Evolutionary conservation across 345 rosid species (phyloP), one percentile per base, ranked within the genome.

Genomic region (Erodium maritimum): DNA sequence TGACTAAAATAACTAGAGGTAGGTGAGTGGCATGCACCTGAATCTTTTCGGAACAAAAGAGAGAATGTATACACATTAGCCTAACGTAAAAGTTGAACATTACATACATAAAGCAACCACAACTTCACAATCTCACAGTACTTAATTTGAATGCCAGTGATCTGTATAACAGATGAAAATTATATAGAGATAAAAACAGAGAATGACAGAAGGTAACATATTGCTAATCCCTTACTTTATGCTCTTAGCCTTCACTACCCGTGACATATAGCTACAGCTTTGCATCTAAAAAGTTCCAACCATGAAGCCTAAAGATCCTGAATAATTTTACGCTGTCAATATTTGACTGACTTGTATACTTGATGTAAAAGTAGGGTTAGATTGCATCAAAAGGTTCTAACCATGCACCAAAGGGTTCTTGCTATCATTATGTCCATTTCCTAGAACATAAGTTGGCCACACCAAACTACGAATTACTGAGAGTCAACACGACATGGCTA

Each of bases 1-100:
- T 17, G 20, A 61, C 23, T 62, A 61, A 61, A 63, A 21, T 50
- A 71, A 59, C 67, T 64, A 69, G 65, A 58, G 67, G 52, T 24
- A 60, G 61, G 63, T 29, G 8, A 29, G 34, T 52, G 61, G 60
- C 56, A 23, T 19, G 56, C 64, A 64, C 33, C 55, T 19, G 52
- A 52, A 55, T 55, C 56, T 23, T 63, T 54, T 53, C 37, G 63
- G 21, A 61, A 24, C 19, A 52, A 3, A 29, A 29, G 8, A 29
- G 34, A 29, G 34, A 1, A 42, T 3, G 48, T 42, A 42, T 11
- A 29, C 17, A 11, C 8, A 42, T 42, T 42, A 42, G 12, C 5
- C 46, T 42, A 42, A 42, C 17, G 17, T n/a, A 0, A 42, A 42
- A 10, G 48, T 2, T 14, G 17, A 42, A 42, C 14, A 42, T n/a